Evolutionary conservation across 140 eudicot genomes (phyloP).

Genomic region (Stevia rebaudiana): DNA sequence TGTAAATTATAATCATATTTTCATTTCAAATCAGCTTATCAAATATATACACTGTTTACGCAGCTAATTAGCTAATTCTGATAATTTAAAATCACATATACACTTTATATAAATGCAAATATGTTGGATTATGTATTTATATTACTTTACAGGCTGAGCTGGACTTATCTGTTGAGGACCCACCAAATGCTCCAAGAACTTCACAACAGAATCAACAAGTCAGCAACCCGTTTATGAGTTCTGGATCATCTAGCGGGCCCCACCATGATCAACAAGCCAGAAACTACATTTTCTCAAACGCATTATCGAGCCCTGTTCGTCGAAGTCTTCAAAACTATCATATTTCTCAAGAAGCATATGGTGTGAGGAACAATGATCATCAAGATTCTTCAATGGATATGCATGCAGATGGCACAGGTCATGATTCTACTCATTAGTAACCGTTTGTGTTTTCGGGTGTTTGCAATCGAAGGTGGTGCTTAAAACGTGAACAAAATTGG

Average conservation of each 20-base stretch:
- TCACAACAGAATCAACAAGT: slow-evolving; percentile 37
- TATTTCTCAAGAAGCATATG: slow-evolving; percentile 47
- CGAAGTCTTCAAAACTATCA: slow-evolving; percentile 84
- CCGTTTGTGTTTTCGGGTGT: slow-evolving; percentile 8
- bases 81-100: not conserved
- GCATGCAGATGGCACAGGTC: slow-evolving; percentile 75
- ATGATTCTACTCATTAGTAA: slow-evolving; percentile 40
- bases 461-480: slow-evolving; percentile 3
- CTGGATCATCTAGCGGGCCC: slow-evolving; percentile 51
- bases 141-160: slow-evolving; percentile 44
- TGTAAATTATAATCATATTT: not conserved
- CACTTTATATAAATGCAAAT: not conserved
- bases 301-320: slow-evolving; percentile 93
- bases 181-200: slow-evolving; percentile 42
- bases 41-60: not conserved
- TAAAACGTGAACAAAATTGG: not conserved
- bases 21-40: not conserved
- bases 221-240: slow-evolving; percentile 31
- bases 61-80: not conserved
- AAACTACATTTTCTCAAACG: slow-evolving; percentile 81
- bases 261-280: slow-evolving; percentile 52
- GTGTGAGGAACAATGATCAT: slow-evolving; percentile 34
- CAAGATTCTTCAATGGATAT: slow-evolving; percentile 86
- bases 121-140: not conserved
- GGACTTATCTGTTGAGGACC: slow-evolving; percentile 51